These are phyloP conservation scores for Colletotrichum eleusines DNA, from an alignment of 2,329 filamentous ascomycete genomes.

Conservation along the genomic window DNA sequence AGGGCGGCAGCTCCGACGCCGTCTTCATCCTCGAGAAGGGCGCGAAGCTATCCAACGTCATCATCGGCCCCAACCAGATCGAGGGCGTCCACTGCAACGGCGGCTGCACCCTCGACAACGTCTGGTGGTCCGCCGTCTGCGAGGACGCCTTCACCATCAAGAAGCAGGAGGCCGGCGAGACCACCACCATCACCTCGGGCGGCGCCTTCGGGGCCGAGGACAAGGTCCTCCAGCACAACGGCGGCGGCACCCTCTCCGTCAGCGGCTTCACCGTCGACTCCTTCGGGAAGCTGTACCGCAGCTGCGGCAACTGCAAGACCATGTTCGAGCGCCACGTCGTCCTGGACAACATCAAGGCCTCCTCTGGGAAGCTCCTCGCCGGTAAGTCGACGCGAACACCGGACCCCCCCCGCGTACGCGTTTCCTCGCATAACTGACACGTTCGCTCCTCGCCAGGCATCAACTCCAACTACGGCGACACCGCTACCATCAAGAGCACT, in stretches of 20 bases:
- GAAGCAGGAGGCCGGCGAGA: slow-evolving; percentile 44
- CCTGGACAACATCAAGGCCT: slow-evolving; percentile 40
- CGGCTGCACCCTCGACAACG: slow-evolving; percentile 54
- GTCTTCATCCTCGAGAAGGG: slow-evolving; percentile 58
- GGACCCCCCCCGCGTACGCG: accelerated
- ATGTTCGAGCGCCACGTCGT: slow-evolving; percentile 39
- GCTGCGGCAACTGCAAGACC: slow-evolving; percentile 41
- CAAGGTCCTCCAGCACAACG: slow-evolving; percentile 43
- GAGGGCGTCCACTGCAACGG: slow-evolving; percentile 62
- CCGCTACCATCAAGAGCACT: slow-evolving; percentile 34
- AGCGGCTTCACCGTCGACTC: slow-evolving; percentile 35
- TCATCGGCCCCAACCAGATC: slow-evolving; percentile 58
- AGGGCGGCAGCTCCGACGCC: slow-evolving; percentile 58
- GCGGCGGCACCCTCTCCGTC: slow-evolving; percentile 38
- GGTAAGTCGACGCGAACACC: slow-evolving; percentile 15
- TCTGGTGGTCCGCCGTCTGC: slow-evolving; percentile 55
- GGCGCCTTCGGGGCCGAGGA: slow-evolving; percentile 34
- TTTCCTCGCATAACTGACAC: background rate
- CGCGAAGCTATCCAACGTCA: slow-evolving; percentile 58
- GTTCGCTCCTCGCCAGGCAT: slow-evolving; percentile 7
- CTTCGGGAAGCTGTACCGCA: slow-evolving; percentile 42
- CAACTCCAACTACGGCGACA: slow-evolving; percentile 42
- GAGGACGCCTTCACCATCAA: slow-evolving; percentile 53
- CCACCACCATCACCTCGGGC: slow-evolving; percentile 36
- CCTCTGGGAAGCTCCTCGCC: slow-evolving; percentile 39